Evolutionary conservation across 306 rosid species (phyloP), one percentile per base, ranked within the genome.

Genomic region (Spatholobus suberectus): DNA sequence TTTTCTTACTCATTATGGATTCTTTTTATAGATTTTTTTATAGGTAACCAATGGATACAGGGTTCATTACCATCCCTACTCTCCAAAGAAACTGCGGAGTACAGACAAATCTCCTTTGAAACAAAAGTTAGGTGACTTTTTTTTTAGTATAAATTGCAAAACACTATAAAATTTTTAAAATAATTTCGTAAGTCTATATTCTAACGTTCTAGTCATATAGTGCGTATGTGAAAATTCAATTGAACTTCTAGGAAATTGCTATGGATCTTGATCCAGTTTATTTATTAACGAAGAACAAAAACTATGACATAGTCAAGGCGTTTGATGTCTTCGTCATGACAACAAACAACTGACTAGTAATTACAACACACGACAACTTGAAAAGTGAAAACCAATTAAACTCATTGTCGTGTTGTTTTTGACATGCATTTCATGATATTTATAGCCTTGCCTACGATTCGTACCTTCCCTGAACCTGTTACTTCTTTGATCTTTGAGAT

Each of bases 231-330:
- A 63, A 79, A 24, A 44, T 54, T 69, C 26, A 67, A 68, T 24
- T 68, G 58, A n/a, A 46, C 52, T 58, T 80, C 38, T 18, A 15
- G 15, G 84, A 71, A 81, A 71, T 61, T 81, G 59, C 79, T 2
- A 4, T 24, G 44, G 3, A 13, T 67, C 69, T 49, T 49, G 24
- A 47, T 63, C 23, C 20, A 32, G 40, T 14, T 61, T 65, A 17
- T 78, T 66, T 77, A 21, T 34, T 47, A 23, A 17, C 0, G 37
- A 15, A 21, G 34, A 78, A 37, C 32, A 55, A 24, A 21, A 66
- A 37, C 18, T 37, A 0, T 37, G 83, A 79, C 58, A 9, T 26
- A 4, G 68, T 78, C 76, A 23, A 34, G 5, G 32, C n/a, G 13
- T 69, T 54, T 23, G 54, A 52, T 55, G 21, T 68, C 58, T 69